Conservation (phyloP, 2,329 filamentous ascomycete genomes). For the Sporothrix pallida region DNA sequence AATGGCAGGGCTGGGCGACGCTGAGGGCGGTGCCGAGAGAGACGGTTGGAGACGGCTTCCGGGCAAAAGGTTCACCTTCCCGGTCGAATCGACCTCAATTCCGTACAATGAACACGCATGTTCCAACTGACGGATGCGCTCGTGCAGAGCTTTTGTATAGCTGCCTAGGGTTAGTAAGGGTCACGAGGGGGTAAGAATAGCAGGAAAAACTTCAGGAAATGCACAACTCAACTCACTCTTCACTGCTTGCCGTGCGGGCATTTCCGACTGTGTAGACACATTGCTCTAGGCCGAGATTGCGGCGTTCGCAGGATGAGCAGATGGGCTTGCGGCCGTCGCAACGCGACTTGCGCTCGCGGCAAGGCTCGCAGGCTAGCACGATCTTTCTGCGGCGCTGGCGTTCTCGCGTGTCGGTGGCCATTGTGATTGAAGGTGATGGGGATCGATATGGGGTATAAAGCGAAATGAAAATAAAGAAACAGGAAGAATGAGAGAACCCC, state of each 20-base stretch:
- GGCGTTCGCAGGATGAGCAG: slow-evolving; percentile 50
- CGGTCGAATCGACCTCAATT: slow-evolving; percentile 27
- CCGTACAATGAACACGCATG: slow-evolving; percentile 32
- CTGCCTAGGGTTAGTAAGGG: slow-evolving; percentile 3
- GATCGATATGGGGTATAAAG: background rate
- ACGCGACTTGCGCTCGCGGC: slow-evolving; percentile 50
- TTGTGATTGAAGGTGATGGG: background rate
- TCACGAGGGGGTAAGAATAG: too few species aligned
- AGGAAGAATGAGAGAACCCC: background rate
- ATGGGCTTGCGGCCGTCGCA: slow-evolving; percentile 54
- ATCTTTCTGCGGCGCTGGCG: slow-evolving; percentile 39
- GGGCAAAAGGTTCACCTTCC: background rate
- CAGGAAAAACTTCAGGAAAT: background rate
- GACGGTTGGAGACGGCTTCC: background rate
- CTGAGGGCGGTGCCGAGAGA: background rate
- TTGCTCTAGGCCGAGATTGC: slow-evolving; percentile 38
- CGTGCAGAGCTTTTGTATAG: slow-evolving; percentile 35
- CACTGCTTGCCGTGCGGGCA: slow-evolving; percentile 33
- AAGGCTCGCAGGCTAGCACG: slow-evolving; percentile 51
- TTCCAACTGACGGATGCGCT: slow-evolving; percentile 35
- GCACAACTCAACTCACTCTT: slow-evolving; percentile 28
- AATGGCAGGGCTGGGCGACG: background rate
- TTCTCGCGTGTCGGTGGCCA: slow-evolving; percentile 31
- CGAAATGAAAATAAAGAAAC: background rate
- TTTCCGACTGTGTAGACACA: slow-evolving; percentile 34